Evolutionary conservation across 2,329 filamentous ascomycete genomes (phyloP), one percentile per base, ranked within the genome.

Genomic region (Diaporthe citri): DNA sequence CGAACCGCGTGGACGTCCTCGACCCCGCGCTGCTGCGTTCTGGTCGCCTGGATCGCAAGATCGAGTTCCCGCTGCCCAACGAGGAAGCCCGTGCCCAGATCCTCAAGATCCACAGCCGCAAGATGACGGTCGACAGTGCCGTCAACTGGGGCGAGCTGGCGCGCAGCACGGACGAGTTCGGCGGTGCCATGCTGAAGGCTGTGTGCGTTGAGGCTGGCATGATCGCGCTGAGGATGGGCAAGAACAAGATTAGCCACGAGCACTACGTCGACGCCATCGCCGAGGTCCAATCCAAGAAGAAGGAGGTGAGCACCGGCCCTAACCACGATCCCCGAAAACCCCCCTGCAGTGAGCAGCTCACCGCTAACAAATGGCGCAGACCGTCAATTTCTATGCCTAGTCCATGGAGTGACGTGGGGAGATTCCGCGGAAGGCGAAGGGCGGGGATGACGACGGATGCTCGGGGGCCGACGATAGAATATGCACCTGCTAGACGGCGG

Each of bases 171-270:
- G 97, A 99, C 83, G 97, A 99, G 86, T 99, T 99, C 83, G 97
- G 97, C 75, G 97, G 97, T 83, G 97, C 97, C 76, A 96, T 97
- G 92, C 87, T 99, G 80, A 99, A 99, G 90, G 97, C 97, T 57
- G 97, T 99, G 31, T 99, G 97, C 84, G 97, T 99, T 36, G 97
- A 99, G 87, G 97, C 97, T 70, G 97, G 97, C 83, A 99, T 99
- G 97, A 99, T 99, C 86, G 97, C 97, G 39, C 88, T 99, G 82
- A 91, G 97, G 79, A 95, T 93, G 84, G 97, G 97, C 76, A 96
- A 97, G 89, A 95, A 93, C 86, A 98, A 98, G 90, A 97, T 99
- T 82, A 94, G 94, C 76, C 97, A 99, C 84, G 97, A 99, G 88
- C 95, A 99, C 85, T 99, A 98, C 82, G 97, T 99, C 69, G 97